Percentiles rank a stretch among this genome's conserved stretches.
phyloP scores from a whole-genome alignment of 2,329 filamentous ascomycete species.

The Colletotrichum sp. region DNA sequence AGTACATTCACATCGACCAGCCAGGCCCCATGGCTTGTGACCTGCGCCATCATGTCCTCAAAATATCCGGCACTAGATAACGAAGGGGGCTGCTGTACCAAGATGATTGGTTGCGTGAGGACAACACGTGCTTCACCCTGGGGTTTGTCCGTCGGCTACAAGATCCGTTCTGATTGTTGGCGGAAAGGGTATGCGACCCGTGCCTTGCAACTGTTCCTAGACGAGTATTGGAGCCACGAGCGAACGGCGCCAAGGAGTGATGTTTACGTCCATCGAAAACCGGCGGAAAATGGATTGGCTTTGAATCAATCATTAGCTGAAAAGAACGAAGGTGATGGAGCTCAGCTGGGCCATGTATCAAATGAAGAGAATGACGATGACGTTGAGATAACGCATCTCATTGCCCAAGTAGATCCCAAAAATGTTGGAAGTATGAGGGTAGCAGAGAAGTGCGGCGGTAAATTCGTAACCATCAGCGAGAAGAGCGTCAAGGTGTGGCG shows the following conservation, averaged over 20 bases:
- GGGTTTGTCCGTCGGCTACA: neutral
- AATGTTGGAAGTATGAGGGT: neutral
- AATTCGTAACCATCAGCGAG: neutral
- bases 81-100: neutral
- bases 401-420: neutral
- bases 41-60: neutral
- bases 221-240: neutral
- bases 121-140: neutral
- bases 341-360: neutral
- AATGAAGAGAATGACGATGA: neutral
- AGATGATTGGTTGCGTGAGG: neutral
- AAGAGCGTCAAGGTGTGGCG: constrained; percentile 5
- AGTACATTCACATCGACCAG: neutral
- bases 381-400: neutral
- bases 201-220: neutral
- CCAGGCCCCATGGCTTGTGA: neutral
- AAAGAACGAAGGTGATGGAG: rapidly evolving
- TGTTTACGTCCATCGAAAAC: neutral
- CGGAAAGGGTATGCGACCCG: neutral
- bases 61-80: neutral
- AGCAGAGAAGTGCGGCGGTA: neutral
- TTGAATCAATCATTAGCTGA: rapidly evolving
- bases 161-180: constrained; percentile 1
- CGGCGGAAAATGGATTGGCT: neutral
- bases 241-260: neutral